Evolutionary conservation across 176 grass and related monocot species (phyloP).

Genomic region (Carex pumila): DNA sequence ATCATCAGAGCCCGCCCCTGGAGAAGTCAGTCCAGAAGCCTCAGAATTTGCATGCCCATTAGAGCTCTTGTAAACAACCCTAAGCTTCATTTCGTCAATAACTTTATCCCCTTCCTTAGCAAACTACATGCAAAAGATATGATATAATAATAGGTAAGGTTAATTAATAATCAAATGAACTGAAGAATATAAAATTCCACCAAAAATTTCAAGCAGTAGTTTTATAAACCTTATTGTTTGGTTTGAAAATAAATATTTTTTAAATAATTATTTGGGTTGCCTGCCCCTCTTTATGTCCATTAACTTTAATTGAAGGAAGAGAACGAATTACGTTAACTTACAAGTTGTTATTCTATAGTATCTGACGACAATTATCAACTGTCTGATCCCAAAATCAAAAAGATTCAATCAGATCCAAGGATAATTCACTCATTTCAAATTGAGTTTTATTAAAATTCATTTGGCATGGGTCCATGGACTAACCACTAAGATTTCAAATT

Average conservation of each 20-base stretch:
- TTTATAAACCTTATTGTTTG: neutral
- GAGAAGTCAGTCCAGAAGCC: constrained; percentile 53
- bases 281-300: neutral
- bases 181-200: neutral
- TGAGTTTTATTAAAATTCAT: neutral
- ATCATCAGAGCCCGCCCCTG: constrained; percentile 45
- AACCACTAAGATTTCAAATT: neutral
- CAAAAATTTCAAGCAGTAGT: constrained; percentile 3
- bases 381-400: neutral
- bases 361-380: neutral
- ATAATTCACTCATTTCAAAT: neutral
- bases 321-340: neutral
- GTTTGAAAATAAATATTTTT: neutral
- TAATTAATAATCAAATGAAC: constrained; percentile 5
- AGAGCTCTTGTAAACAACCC: constrained; percentile 58
- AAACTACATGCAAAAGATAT: constrained; percentile 50
- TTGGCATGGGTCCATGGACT: neutral
- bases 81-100: constrained; percentile 95
- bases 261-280: neutral
- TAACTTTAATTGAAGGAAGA: neutral
- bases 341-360: neutral
- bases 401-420: neutral
- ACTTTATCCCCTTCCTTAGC: constrained; percentile 80
- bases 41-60: constrained; percentile 34
- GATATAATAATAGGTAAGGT: neutral